Base-by-base conservation (phyloP, 2,329 filamentous ascomycete species). In the Microdochium nivale region DNA sequence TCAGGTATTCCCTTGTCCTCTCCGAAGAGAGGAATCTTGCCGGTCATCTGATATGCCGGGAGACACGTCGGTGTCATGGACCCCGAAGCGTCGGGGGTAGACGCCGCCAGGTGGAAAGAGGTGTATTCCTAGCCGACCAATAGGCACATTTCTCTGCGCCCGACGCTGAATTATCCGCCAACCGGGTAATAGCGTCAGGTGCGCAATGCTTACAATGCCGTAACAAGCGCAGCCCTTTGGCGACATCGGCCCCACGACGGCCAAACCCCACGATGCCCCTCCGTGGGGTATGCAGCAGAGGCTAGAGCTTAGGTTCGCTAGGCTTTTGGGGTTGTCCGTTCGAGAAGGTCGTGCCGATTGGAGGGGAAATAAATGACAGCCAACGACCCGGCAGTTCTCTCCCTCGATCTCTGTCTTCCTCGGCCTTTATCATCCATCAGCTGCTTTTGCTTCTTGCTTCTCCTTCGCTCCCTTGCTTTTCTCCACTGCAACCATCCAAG, bases 111-210 rank as follows among this genome's bases (percentile, higher is more conserved):
- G 33, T 19, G 33, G 33, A 37, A 14, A 37, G 4, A 14, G n/a
- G 14, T 16, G 13, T 23, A 7, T 16, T 24, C 19, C 16, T 21
- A 19, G 7, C 35, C 4, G 35, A 16, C 40, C 35, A 24, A 47
- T 44, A 25, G 47, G 10, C 16, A 14, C 43, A 21, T 35, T 49
- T 13, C 27, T 33, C 13, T 30, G 43, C 23, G 3, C 9, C 19
- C 16, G 33, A 32, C 19, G 7, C 44, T 50, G 44, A 51, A 27
- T 51, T 51, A 25, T 51, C 49, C 49, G 30, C 44, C 49, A 51
- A 51, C 44, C 49, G 37, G 49, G 47, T 23, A 25, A 43, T 43
- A 16, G 24, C 14, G 47, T 4, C 40, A 5, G 14, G 21, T 5
- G n/a, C 7, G 19, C 14, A 19, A 13, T 16, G n/a, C n/a, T n/a